Percentiles rank a stretch among this genome's conserved stretches.
phyloP scores from a whole-genome alignment of 441 rosid genomes.

The Erodium texanum region DNA sequence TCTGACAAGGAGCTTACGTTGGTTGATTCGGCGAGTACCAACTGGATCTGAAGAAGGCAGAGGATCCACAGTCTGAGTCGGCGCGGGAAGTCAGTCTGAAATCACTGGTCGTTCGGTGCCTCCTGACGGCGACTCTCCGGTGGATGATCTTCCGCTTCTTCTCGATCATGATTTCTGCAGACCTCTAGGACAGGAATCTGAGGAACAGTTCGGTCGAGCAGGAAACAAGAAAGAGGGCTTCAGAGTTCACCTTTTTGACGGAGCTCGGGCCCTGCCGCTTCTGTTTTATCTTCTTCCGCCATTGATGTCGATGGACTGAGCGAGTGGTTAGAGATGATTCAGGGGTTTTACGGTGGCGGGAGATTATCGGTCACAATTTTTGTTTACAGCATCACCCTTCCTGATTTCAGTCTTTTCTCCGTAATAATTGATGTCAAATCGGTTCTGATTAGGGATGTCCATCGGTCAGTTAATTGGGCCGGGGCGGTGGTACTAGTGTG shows the following conservation, averaged over 20 bases:
- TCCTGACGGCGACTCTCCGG: slow-evolving; percentile 48
- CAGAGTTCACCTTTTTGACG: slow-evolving; percentile 67
- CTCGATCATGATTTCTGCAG: slow-evolving; percentile 42
- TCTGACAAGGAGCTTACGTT: slow-evolving; percentile 31
- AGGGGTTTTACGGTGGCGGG: background rate
- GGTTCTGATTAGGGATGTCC: too few relatives aligned
- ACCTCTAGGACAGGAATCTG: slow-evolving; percentile 55
- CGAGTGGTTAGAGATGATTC: too few relatives aligned
- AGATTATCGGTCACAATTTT: too few relatives aligned
- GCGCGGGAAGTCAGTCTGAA: slow-evolving; percentile 65
- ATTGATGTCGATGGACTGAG: slow-evolving; percentile 19
- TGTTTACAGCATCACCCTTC: background rate
- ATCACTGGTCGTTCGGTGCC: slow-evolving; percentile 47
- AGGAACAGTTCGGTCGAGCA: slow-evolving; percentile 55
- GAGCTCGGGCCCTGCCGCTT: slow-evolving; percentile 35
- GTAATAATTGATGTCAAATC: too few relatives aligned
- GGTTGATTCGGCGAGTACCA: slow-evolving; percentile 58
- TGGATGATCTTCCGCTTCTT: slow-evolving; percentile 72
- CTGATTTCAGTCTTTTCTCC: too few relatives aligned
- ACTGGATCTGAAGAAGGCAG: slow-evolving; percentile 19
- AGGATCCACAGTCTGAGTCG: slow-evolving; percentile 19
- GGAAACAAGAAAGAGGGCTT: slow-evolving; percentile 50
- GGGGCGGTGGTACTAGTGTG: too few relatives aligned
- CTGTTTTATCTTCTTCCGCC: slow-evolving; percentile 33
- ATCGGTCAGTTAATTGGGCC: too few relatives aligned